Conservation (phyloP, 164 flowering plant genomes). For the Liquidambar formosana region DNA sequence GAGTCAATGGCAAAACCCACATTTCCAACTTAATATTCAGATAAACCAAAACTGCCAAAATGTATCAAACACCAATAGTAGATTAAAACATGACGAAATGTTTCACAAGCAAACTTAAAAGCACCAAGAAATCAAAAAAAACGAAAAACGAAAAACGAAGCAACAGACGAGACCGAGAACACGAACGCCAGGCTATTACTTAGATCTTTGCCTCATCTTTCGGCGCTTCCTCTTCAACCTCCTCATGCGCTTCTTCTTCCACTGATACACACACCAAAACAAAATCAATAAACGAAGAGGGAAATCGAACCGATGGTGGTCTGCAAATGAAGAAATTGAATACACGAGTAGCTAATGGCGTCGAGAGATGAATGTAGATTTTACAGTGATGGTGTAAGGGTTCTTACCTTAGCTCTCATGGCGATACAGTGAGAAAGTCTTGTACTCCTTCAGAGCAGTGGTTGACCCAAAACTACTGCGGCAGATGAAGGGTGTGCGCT, state of each 20-base stretch:
- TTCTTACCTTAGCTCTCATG: constrained; percentile 44
- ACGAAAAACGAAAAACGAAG: too few relatives aligned
- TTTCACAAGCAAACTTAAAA: not conserved
- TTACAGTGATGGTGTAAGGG: not conserved
- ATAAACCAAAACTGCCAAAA: not conserved
- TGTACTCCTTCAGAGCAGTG: not conserved
- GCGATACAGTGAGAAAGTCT: not conserved
- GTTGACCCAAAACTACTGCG: not conserved
- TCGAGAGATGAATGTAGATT: not conserved
- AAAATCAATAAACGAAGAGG: not conserved
- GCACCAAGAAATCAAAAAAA: not conserved
- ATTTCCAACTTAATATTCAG: not conserved
- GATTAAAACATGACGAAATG: not conserved
- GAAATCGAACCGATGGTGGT: not conserved
- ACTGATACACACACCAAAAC: constrained; percentile 32
- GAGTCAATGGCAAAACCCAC: too few relatives aligned
- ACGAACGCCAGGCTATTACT: constrained; percentile 26
- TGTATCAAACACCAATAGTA: constrained; percentile 1
- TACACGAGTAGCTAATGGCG: too few relatives aligned
- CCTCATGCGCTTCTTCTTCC: constrained; percentile 97
- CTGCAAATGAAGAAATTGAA: not conserved
- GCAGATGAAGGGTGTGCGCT: not conserved
- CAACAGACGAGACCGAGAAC: not conserved
- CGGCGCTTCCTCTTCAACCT: constrained; percentile 91
- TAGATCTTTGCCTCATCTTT: constrained; percentile 95